Base-by-base conservation (phyloP, 1,284 basidiomycete genomes). In the Tranzscheliella williamsii region DNA sequence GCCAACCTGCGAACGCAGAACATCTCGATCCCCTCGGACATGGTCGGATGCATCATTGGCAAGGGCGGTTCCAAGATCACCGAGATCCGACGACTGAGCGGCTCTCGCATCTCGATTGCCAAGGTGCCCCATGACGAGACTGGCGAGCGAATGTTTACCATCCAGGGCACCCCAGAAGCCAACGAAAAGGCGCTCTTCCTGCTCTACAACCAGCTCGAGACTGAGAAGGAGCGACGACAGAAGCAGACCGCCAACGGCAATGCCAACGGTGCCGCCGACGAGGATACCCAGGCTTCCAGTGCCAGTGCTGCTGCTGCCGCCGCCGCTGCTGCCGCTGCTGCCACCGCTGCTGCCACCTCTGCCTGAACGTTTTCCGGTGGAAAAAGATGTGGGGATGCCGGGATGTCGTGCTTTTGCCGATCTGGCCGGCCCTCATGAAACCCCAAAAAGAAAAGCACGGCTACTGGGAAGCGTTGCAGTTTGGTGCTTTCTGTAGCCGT, bases 131-230 rank as follows among this genome's bases (percentile, higher is more conserved):
- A 98, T 76, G 94, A 97, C 76, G 95, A 97, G 75, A 92, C 91
- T 40, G 94, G 94, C 69, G 94, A 98, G 82, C 85, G 94, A 70
- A 96, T 98, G 93, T 98, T 98, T 81, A 96, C 95, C 53, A 97
- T 98, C 77, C 85, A 96, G 54, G 94, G 94, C 50, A 93, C 92
- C 5, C 88, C 91, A 40, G 93, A 96, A 80, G 60, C 64, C 26
- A 69, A 66, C 51, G 67, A 71, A 37, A 67, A 66, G 54, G 94
- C 94, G 2, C 82, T 98, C 45, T 97, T 94, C 84, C 82, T 98
- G 62, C 84, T 98, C 54, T 98, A 98, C 82, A 94, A 95, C 76
- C 66, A 71, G 51, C 53, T 73, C 33, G 71, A 73, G 57, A 63
- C 53, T 27, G 71, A 73, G 36, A 73, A 73, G 67, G 69, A 73